These are phyloP conservation scores for Zygosaccharomyces pseudobailii DNA, from an alignment of 1,139 yeast species.

Conservation along the genomic window DNA sequence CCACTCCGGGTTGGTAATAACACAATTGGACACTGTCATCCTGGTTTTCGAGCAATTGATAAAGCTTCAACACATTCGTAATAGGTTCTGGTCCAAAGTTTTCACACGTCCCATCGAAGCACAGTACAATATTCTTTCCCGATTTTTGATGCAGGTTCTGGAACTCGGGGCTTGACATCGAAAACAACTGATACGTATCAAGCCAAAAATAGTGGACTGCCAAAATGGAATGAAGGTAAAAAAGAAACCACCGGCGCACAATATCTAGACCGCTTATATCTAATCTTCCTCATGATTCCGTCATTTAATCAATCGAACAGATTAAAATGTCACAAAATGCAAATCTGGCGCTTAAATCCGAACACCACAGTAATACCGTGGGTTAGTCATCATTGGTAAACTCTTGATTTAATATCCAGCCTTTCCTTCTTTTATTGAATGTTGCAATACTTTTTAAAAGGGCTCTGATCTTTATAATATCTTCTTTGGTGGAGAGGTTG, in stretches of 20 bases:
- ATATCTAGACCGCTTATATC: not conserved
- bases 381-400: constrained; percentile 10
- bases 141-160: not conserved
- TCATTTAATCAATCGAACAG: too few relatives aligned
- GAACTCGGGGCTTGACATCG: not conserved
- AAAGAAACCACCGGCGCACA: not conserved
- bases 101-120: constrained; percentile 61
- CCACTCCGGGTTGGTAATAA: constrained; percentile 66
- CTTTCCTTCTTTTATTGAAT: constrained; percentile 55
- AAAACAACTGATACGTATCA: not conserved
- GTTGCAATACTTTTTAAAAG: constrained; percentile 63
- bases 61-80: constrained; percentile 52
- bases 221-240: not conserved
- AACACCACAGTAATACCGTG: not conserved
- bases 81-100: constrained; percentile 54
- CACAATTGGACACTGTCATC: constrained; percentile 42
- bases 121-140: constrained; percentile 43
- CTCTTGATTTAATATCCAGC: constrained; percentile 65
- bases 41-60: constrained; percentile 47
- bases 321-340: constrained; percentile 6
- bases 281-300: not conserved
- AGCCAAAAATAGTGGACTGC: too few relatives aligned
- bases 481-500: constrained; percentile 46
- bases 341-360: constrained; percentile 3
- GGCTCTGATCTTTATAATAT: constrained; percentile 60